Conservation (phyloP, 176 grass and related monocot genomes). For the Saccharum spontaneum region DNA sequence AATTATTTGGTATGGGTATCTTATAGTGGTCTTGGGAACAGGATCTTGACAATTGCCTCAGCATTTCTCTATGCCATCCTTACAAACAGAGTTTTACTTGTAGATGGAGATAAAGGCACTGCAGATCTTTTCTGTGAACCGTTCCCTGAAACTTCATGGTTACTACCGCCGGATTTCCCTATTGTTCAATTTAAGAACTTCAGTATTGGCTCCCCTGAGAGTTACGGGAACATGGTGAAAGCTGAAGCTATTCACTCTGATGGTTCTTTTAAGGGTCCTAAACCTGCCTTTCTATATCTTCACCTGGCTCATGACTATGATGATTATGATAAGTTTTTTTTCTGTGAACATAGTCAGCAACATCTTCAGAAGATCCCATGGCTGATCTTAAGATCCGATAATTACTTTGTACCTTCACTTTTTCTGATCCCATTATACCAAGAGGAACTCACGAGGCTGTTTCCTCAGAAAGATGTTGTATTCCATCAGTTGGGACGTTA, state of each 20-base stretch:
- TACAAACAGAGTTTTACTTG: slow-evolving; percentile 63
- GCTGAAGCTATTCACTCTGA: slow-evolving; percentile 23
- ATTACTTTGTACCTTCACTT: slow-evolving; percentile 66
- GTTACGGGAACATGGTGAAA: slow-evolving; percentile 57
- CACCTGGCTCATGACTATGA: slow-evolving; percentile 58
- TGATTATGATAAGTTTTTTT: slow-evolving; percentile 59
- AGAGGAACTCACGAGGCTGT: slow-evolving; percentile 52
- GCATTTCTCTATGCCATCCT: slow-evolving; percentile 71
- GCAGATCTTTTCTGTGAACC: slow-evolving; percentile 75
- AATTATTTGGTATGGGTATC: slow-evolving; percentile 65
- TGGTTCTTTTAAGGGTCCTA: slow-evolving; percentile 26
- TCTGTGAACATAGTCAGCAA: slow-evolving; percentile 63
- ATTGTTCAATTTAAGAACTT: slow-evolving; percentile 43
- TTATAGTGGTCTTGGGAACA: slow-evolving; percentile 69
- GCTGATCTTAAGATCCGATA: slow-evolving; percentile 57
- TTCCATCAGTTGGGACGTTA: slow-evolving; percentile 76
- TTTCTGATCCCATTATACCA: slow-evolving; percentile 64
- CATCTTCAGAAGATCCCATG: slow-evolving; percentile 53
- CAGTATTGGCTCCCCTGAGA: slow-evolving; percentile 40
- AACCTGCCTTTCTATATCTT: slow-evolving; percentile 49
- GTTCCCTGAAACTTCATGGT: slow-evolving; percentile 67
- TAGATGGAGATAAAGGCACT: slow-evolving; percentile 38
- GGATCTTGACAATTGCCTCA: slow-evolving; percentile 53
- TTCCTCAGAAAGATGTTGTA: slow-evolving; percentile 54
- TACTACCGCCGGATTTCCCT: slow-evolving; percentile 57